Conservation (phyloP, 2,329 filamentous ascomycete species). For the Ceratocystis cubensis region DNA sequence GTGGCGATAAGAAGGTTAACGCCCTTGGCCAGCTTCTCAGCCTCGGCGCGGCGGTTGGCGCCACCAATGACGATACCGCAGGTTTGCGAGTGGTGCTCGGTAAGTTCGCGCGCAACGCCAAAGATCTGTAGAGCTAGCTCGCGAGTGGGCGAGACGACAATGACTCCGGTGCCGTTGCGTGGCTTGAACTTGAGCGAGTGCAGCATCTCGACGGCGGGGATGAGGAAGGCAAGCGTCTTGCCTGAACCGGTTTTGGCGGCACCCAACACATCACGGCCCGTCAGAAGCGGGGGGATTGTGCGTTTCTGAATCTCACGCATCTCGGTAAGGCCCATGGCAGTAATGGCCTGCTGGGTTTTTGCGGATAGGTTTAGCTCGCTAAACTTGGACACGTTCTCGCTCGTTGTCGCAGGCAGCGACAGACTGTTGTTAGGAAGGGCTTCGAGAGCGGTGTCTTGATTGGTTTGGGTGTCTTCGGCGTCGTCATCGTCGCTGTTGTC, state of each 20-base stretch:
- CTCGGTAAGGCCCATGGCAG: slow-evolving; percentile 82
- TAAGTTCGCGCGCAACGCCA: slow-evolving; percentile 82
- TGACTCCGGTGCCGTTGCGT: slow-evolving; percentile 80
- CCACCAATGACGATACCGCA: slow-evolving; percentile 95
- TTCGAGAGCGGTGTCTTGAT: slow-evolving; percentile 27
- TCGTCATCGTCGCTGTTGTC: slow-evolving; percentile 19
- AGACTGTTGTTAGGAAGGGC: slow-evolving; percentile 32
- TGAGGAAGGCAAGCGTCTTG: slow-evolving; percentile 89
- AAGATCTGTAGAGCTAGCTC: slow-evolving; percentile 95
- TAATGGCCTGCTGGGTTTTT: slow-evolving; percentile 75
- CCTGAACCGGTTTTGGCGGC: slow-evolving; percentile 93
- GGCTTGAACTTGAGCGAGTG: slow-evolving; percentile 86
- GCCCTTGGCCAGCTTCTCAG: slow-evolving; percentile 85
- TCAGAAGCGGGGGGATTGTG: slow-evolving; percentile 75
- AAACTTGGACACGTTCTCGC: slow-evolving; percentile 56
- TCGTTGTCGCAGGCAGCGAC: slow-evolving; percentile 44
- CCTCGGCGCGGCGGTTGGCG: slow-evolving; percentile 79
- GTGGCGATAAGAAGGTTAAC: slow-evolving; percentile 92
- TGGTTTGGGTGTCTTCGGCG: slow-evolving; percentile 22
- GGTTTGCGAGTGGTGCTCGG: slow-evolving; percentile 86
- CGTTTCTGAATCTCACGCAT: slow-evolving; percentile 93
- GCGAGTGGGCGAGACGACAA: slow-evolving; percentile 84
- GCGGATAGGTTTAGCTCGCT: slow-evolving; percentile 73
- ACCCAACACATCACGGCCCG: slow-evolving; percentile 83
- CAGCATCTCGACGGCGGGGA: slow-evolving; percentile 89